phyloP scores from a whole-genome alignment of 129 eudicot species.

The Tagetes patula region DNA sequence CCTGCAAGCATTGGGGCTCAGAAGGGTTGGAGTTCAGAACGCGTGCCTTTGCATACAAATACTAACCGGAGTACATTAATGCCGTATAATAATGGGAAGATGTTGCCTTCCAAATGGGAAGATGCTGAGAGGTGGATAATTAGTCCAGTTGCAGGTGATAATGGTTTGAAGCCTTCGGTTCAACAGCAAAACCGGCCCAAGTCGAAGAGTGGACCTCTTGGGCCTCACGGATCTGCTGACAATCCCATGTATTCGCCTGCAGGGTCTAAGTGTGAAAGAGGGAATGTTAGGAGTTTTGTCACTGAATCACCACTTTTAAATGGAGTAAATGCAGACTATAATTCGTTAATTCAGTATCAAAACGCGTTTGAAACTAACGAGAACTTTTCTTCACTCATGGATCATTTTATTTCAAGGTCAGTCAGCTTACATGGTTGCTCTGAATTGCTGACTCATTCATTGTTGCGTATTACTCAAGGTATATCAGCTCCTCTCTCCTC shows the following conservation, averaged over 20 bases:
- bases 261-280: slow-evolving; percentile 46
- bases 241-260: slow-evolving; percentile 66
- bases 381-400: slow-evolving; percentile 34
- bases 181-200: slow-evolving; percentile 70
- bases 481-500: slow-evolving; percentile 7
- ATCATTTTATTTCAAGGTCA: slow-evolving; percentile 75
- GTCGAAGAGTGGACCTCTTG: slow-evolving; percentile 92
- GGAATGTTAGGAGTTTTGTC: slow-evolving; percentile 34
- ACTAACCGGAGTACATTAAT: slow-evolving; percentile 46
- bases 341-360: slow-evolving; percentile 33
- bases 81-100: slow-evolving; percentile 62
- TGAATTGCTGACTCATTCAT: slow-evolving; percentile 51
- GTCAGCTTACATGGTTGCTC: slow-evolving; percentile 76
- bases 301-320: slow-evolving; percentile 57
- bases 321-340: slow-evolving; percentile 41
- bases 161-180: slow-evolving; percentile 37
- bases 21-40: slow-evolving; percentile 94
- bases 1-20: slow-evolving; percentile 47
- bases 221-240: slow-evolving; percentile 68
- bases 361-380: slow-evolving; percentile 32
- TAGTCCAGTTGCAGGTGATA: slow-evolving; percentile 68
- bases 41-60: slow-evolving; percentile 54
- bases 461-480: slow-evolving; percentile 52
- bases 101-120: slow-evolving; percentile 94
- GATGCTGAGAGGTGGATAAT: slow-evolving; percentile 97